Percentiles rank a stretch among this genome's conserved stretches.
phyloP scores from a whole-genome alignment of 768 basidiomycete species.

The Multifurca ochricompacta region DNA sequence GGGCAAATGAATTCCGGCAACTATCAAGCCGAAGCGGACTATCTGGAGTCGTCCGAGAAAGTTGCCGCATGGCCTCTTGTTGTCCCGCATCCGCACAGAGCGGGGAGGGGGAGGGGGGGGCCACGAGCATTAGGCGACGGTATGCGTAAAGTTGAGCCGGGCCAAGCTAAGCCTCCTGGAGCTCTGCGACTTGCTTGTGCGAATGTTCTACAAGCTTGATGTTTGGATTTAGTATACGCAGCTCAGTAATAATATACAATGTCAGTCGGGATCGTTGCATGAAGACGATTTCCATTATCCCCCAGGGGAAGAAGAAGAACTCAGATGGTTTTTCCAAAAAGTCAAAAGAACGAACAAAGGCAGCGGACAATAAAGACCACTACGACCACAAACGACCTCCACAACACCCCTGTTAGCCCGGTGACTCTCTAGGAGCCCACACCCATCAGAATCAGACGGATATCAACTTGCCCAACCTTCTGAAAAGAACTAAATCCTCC shows the following conservation, averaged over 20 bases:
- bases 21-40: too few species aligned
- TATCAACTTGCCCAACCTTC: background rate
- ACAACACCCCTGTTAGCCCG: background rate
- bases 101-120: too few species aligned
- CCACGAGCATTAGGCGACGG: too few species aligned
- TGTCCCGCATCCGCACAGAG: too few species aligned
- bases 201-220: too few species aligned
- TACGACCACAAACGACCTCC: background rate
- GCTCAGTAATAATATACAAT: too few species aligned
- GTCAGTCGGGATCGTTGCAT: background rate
- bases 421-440: background rate
- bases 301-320: too few species aligned
- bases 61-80: too few species aligned
- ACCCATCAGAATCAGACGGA: slow-evolving; percentile 11
- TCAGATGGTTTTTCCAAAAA: too few species aligned
- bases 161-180: background rate
- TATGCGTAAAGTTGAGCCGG: too few species aligned
- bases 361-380: background rate
- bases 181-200: background rate
- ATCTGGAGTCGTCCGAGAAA: background rate
- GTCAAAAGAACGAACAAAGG: too few species aligned
- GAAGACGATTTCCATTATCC: background rate
- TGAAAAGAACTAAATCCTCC: background rate
- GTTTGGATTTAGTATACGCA: too few species aligned
- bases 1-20: background rate